Base-by-base conservation (phyloP, 805 yeast species). In the Ogataea zsoltii region DNA sequence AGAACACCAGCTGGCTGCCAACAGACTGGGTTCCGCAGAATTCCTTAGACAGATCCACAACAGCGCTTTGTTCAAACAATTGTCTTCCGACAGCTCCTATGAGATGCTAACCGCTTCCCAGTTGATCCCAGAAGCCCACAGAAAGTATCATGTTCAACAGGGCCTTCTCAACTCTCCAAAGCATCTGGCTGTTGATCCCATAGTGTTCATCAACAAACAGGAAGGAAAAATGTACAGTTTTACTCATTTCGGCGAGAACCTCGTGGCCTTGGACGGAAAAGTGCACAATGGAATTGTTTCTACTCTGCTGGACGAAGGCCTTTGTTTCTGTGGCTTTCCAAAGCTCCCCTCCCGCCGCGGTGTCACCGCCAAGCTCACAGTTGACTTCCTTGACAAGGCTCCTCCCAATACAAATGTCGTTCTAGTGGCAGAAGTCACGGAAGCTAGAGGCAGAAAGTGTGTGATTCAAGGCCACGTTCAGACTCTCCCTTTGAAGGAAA, bases 281-380 rank as follows among this genome's bases (percentile, higher is more conserved):
- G 77, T 92, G 15, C 96, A 89, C 61, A 85, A 86, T 56, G 97
- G 97, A 3, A 72, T 91, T 3, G 66, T 88, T 4, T 76, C 95
- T 2, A 82, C 96, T 2, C 63, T 92, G 12, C 50, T 92, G 42
- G 98, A 92, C 65, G 97, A 91, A 61, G 84, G 85, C 0, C 68
- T 92, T 23, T 88, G 96, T 57, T 74, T 81, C 35, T 86, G 96
- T 58, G 98, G 97, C 13, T 92, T 90, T 61, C 81, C 88, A 3
- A 68, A 76, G 21, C 70, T 92, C 11, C 98, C 98, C 1, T 80
- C 82, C 46, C 77, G 81, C 45, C 74, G 85, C 41, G 99, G 98
- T 12, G 96, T 94, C 18, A 92, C 99, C 0, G 99, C 96, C 0
- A 76, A 74, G 41, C 69, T 92, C 34, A 66, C 76, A 2, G 71